phyloP scores from a whole-genome alignment of 805 yeast genomes.

The Yamadazyma scolyti region DNA sequence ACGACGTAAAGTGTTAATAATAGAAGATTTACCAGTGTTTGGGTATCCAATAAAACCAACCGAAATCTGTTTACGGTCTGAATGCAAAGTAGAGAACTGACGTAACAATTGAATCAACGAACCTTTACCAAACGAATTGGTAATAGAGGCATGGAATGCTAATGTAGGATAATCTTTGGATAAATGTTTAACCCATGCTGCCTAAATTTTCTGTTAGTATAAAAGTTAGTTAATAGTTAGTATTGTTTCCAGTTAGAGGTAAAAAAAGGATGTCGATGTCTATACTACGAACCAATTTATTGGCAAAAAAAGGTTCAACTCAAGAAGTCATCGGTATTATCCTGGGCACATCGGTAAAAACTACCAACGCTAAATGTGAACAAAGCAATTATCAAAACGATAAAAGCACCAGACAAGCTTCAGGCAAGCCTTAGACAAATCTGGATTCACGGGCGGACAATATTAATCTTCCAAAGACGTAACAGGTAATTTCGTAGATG shows the following conservation, averaged over 20 bases:
- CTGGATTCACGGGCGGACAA: slow-evolving; percentile 51
- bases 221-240: slow-evolving; percentile 3
- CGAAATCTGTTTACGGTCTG: slow-evolving; percentile 92
- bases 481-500: slow-evolving; percentile 71
- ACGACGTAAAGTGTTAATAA: slow-evolving; percentile 86
- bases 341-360: slow-evolving; percentile 42
- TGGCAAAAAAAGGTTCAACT: slow-evolving; percentile 60
- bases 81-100: slow-evolving; percentile 86
- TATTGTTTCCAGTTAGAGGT: slow-evolving; percentile 2
- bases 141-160: slow-evolving; percentile 97
- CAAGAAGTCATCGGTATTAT: slow-evolving; percentile 60
- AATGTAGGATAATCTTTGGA: slow-evolving; percentile 90
- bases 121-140: slow-evolving; percentile 97
- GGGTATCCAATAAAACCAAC: slow-evolving; percentile 98
- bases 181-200: slow-evolving; percentile 97
- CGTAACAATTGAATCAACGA: slow-evolving; percentile 88
- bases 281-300: slow-evolving; percentile 76
- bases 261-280: slow-evolving; percentile 60
- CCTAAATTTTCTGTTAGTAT: slow-evolving; percentile 51
- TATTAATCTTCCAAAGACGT: slow-evolving; percentile 92
- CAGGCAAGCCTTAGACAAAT: too few species aligned
- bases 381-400: slow-evolving; percentile 37
- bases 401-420: slow-evolving; percentile 10
- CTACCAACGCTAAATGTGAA: slow-evolving; percentile 26
- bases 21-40: slow-evolving; percentile 95